phyloP scores from a whole-genome alignment of 2,329 filamentous ascomycete genomes.

The Pezicula rhizophila region DNA sequence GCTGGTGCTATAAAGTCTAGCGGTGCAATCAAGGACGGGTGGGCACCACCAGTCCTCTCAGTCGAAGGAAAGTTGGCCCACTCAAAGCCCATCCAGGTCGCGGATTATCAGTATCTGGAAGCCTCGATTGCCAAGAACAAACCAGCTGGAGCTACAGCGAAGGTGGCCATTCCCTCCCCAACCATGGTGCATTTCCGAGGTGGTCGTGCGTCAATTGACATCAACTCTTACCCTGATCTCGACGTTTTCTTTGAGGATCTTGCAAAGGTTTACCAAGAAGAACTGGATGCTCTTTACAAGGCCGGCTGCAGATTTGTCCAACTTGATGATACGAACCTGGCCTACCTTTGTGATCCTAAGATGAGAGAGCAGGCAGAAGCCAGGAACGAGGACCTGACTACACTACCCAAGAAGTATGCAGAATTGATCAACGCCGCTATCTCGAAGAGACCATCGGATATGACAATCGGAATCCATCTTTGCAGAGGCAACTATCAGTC shows the following conservation, averaged over 20 bases:
- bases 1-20: slow-evolving; percentile 52
- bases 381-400: slow-evolving; percentile 51
- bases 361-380: slow-evolving; percentile 64
- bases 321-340: slow-evolving; percentile 50
- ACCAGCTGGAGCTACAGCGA: not conserved
- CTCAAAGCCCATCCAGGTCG: not conserved
- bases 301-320: slow-evolving; percentile 45
- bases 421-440: slow-evolving; percentile 68
- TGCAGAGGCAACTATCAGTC: slow-evolving; percentile 63
- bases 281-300: slow-evolving; percentile 44
- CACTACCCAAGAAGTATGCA: slow-evolving; percentile 61
- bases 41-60: not conserved
- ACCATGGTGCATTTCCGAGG: not conserved
- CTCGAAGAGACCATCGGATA: slow-evolving; percentile 55
- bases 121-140: not conserved
- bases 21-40: slow-evolving; percentile 35
- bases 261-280: slow-evolving; percentile 44
- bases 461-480: slow-evolving; percentile 71
- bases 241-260: slow-evolving; percentile 43
- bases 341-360: slow-evolving; percentile 66
- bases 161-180: not conserved
- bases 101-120: not conserved
- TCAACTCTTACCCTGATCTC: not conserved
- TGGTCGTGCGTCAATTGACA: not conserved
- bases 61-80: not conserved